phyloP scores from a whole-genome alignment of 176 grass and related monocot genomes.

The Phyllostachys edulis region DNA sequence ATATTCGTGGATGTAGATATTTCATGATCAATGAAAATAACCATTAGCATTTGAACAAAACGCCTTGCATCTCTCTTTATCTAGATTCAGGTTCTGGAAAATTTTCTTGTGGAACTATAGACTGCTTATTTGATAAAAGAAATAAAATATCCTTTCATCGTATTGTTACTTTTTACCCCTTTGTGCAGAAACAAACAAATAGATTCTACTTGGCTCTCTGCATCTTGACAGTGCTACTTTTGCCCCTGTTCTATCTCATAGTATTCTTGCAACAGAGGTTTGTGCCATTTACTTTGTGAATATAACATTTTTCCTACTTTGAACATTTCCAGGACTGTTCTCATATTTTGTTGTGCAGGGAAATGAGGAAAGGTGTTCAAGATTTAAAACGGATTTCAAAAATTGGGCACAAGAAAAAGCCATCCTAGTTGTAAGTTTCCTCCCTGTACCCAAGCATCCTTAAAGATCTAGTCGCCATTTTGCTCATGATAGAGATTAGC shows the following conservation, averaged over 20 bases:
- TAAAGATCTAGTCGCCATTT: background rate
- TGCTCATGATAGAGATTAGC: background rate
- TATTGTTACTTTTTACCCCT: constrained; percentile 18
- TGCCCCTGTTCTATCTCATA: constrained; percentile 91
- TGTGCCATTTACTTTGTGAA: constrained; percentile 22
- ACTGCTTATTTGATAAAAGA: background rate
- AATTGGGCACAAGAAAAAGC: constrained; percentile 64
- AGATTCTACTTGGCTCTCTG: constrained; percentile 72
- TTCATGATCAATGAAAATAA: background rate
- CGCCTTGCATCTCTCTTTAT: background rate
- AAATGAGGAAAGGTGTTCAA: constrained; percentile 70
- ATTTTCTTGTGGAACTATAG: background rate
- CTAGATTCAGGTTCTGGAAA: background rate
- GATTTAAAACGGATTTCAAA: constrained; percentile 72
- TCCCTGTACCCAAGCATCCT: background rate
- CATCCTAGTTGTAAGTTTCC: constrained; percentile 56
- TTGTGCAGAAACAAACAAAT: constrained; percentile 80
- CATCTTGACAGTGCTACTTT: constrained; percentile 70
- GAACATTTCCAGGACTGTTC: constrained; percentile 6
- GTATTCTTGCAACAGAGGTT: constrained; percentile 92
- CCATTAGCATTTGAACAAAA: background rate
- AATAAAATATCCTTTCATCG: background rate
- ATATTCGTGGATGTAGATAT: background rate
- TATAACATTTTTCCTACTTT: constrained; percentile 2
- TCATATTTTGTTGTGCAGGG: constrained; percentile 50